Conservation (phyloP, 805 yeast species). For the Cyberlindnera meyerae region DNA sequence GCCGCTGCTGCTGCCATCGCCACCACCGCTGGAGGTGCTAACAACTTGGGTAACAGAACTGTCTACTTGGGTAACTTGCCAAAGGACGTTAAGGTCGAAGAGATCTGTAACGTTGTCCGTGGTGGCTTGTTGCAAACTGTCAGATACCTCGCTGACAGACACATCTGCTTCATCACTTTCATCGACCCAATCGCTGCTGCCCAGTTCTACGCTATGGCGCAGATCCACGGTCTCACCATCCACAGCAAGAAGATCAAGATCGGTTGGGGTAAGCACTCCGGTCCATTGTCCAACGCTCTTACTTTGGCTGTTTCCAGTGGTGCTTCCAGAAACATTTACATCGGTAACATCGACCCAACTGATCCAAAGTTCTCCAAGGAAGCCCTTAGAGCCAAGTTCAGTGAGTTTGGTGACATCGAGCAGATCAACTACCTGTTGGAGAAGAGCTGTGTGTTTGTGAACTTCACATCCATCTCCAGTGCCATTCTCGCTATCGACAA, state of each 20-base stretch:
- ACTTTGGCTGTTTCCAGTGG: slow-evolving; percentile 90
- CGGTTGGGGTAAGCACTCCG: slow-evolving; percentile 98
- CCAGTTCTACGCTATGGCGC: slow-evolving; percentile 92
- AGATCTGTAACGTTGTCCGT: slow-evolving; percentile 91
- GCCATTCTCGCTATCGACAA: slow-evolving; percentile 93
- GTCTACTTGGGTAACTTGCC: slow-evolving; percentile 89
- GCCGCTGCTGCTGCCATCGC: slow-evolving; percentile 98
- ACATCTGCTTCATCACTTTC: slow-evolving; percentile 91
- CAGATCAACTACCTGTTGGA: slow-evolving; percentile 84
- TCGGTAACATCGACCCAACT: slow-evolving; percentile 59
- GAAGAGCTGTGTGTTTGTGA: slow-evolving; percentile 22
- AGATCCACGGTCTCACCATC: slow-evolving; percentile 80
- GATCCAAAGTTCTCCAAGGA: slow-evolving; percentile 41
- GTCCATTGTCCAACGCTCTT: slow-evolving; percentile 82
- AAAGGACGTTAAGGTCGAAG: slow-evolving; percentile 83
- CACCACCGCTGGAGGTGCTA: slow-evolving; percentile 88
- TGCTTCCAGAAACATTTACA: slow-evolving; percentile 88
- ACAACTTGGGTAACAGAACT: slow-evolving; percentile 88
- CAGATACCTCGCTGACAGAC: slow-evolving; percentile 75
- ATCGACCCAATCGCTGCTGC: slow-evolving; percentile 97
- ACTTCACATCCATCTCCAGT: slow-evolving; percentile 66
- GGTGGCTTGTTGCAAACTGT: slow-evolving; percentile 90
- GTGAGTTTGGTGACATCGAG: slow-evolving; percentile 88
- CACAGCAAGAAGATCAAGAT: slow-evolving; percentile 84
- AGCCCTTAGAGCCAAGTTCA: slow-evolving; percentile 67